Evolutionary conservation across 768 basidiomycete genomes (phyloP).

Genomic region (Hirschioporus abietinus): DNA sequence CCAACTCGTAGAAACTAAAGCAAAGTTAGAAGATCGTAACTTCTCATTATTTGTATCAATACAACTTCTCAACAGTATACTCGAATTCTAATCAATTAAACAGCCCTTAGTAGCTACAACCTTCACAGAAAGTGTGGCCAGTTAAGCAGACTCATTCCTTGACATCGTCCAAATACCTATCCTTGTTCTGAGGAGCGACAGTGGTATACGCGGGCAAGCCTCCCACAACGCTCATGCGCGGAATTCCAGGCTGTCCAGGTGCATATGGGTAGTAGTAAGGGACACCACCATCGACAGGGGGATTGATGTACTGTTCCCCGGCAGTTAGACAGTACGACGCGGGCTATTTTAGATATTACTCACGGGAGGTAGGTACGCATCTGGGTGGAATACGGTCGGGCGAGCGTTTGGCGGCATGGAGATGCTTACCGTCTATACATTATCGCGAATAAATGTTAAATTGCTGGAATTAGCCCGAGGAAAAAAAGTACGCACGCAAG

Average conservation of each 20-base stretch:
- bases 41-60: too few relatives aligned
- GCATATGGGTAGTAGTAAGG: neutral
- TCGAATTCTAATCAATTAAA: too few relatives aligned
- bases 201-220: neutral
- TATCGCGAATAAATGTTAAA: neutral
- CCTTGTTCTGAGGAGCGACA: neutral
- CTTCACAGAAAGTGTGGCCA: too few relatives aligned
- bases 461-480: neutral
- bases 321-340: neutral
- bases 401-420: neutral
- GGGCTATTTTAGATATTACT: neutral
- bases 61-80: too few relatives aligned
- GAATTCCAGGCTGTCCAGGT: neutral
- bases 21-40: too few relatives aligned
- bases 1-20: too few relatives aligned
- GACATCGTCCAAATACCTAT: neutral
- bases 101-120: too few relatives aligned
- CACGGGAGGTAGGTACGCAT: neutral
- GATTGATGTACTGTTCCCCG: neutral
- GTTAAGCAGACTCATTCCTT: neutral
- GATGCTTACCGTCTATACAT: neutral
- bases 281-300: neutral
- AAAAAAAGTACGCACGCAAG: constrained; percentile 25
- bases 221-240: neutral
- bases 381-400: neutral